These are phyloP conservation scores for Skeletonema grethae DNA, from an alignment of 108 stramenopile genomes.

Conservation along the genomic window DNA sequence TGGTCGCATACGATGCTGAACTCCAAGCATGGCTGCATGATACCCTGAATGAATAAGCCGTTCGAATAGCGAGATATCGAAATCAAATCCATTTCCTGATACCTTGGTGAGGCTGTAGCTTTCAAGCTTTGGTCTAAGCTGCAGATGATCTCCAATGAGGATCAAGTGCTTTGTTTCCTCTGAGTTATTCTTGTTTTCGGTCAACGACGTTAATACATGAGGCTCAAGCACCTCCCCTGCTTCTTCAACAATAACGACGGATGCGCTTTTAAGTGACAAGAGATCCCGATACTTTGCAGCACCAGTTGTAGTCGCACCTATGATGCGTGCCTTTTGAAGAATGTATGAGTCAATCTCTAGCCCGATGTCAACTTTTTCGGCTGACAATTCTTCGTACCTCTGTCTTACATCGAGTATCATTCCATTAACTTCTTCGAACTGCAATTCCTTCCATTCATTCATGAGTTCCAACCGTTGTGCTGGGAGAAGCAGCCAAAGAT, in stretches of 20 bases:
- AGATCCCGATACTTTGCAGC: slow-evolving; percentile 54
- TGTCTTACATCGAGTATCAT: slow-evolving; percentile 7
- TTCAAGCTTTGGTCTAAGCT: slow-evolving; percentile 81
- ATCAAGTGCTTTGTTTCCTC: slow-evolving; percentile 73
- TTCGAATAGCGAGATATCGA: slow-evolving; percentile 67
- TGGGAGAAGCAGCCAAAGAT: slow-evolving; percentile 27
- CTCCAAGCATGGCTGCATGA: slow-evolving; percentile 36
- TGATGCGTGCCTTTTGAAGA: slow-evolving; percentile 45
- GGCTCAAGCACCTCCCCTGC: slow-evolving; percentile 77
- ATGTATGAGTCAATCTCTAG: slow-evolving; percentile 37
- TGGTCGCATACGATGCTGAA: slow-evolving; percentile 60
- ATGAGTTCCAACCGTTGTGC: slow-evolving; percentile 14
- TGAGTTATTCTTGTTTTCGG: slow-evolving; percentile 9
- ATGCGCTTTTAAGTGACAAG: slow-evolving; percentile 31
- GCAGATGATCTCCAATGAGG: slow-evolving; percentile 84
- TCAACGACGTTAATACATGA: slow-evolving; percentile 60
- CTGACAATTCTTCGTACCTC: slow-evolving; percentile 24
- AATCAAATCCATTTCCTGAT: slow-evolving; percentile 53
- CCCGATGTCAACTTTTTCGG: slow-evolving; percentile 24
- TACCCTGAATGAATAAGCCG: slow-evolving; percentile 46
- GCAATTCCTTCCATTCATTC: slow-evolving; percentile 18
- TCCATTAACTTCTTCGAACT: slow-evolving; percentile 7
- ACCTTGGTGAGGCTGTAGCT: slow-evolving; percentile 57
- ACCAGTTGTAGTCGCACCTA: slow-evolving; percentile 59
- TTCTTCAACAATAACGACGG: slow-evolving; percentile 69